Evolutionary conservation across 176 grass and related monocot genomes (phyloP).

Genomic region (Oropetium thomaeum): DNA sequence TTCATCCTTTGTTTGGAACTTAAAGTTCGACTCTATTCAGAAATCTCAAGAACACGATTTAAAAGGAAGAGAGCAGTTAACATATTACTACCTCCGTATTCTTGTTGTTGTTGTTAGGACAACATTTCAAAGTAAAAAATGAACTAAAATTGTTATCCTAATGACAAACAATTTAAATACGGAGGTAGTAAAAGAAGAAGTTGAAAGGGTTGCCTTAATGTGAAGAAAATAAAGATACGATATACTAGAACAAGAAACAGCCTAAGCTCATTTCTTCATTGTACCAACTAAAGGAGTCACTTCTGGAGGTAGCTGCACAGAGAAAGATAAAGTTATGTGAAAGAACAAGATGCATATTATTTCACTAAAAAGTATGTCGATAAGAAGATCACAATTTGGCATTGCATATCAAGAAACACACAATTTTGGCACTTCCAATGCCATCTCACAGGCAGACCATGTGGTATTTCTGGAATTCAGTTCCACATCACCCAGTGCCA

Average conservation of each 20-base stretch:
- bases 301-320: neutral
- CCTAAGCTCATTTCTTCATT: conserved; percentile 18
- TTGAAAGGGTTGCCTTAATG: conserved; percentile 1
- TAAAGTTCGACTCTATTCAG: neutral
- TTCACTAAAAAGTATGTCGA: neutral
- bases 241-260: conserved; percentile 27
- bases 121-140: no score
- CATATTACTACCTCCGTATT: no score
- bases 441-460: neutral
- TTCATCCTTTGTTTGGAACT: conserved; percentile 18
- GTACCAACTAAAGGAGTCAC: conserved; percentile 16
- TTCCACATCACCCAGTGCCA: neutral
- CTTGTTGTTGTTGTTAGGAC: no score
- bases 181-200: no score
- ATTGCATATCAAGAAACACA: conserved; percentile 16
- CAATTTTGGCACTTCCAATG: conserved; percentile 23
- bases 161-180: no score
- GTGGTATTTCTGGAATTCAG: conserved; percentile 22
- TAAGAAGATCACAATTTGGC: conserved; percentile 3
- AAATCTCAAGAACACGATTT: conserved; percentile 20
- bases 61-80: neutral
- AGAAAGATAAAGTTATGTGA: neutral
- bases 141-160: no score
- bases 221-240: conserved; percentile 29
- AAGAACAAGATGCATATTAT: conserved; percentile 19